Evolutionary conservation across 2,329 filamentous ascomycete genomes (phyloP), one percentile per base, ranked within the genome.

Genomic region (Piedraia hortae): DNA sequence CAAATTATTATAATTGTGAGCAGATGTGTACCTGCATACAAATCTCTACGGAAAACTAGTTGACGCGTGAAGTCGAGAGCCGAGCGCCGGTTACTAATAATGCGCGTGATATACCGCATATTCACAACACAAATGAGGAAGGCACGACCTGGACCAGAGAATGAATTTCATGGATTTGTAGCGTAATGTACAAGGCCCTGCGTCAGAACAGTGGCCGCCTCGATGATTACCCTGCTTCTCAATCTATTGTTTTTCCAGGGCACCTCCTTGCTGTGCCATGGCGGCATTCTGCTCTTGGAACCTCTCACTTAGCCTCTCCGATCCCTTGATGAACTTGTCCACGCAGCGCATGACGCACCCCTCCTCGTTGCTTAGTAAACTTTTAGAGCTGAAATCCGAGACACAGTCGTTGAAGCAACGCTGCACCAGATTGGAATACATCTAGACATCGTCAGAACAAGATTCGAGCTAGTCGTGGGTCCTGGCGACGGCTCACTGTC

Each of bases 311-410:
- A 97, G 58, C 28, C 85, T 69, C 50, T 85, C 75, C 32, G 75
- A 75, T 31, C 70, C 70, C 47, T 88, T 85, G 59, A 93, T 69
- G 50, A 75, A 75, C 58, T 97, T 97, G 51, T 85, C 72, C 30
- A 93, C 80, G 51, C 85, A 97, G 39, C 78, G 73, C 53, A 75
- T 68, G 40, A 93, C 67, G 54, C 85, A 97, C 46, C 73, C 70
- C 42, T 73, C 72, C 54, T 97, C 85, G 45, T 75, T 70, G 34
- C 67, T 62, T 31, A 73, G 70, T 34, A 97, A 64, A 21, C 77
- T 74, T 56, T 93, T 93, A 53, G 78, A 89, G 42, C 80, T 89
- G 62, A 97, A 97, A 59, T 93, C 80, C 50, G 80, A 82, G 51
- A 97, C 65, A 59, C 85, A 97, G 50, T 85, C 71, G 46, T 75